Base-by-base conservation (phyloP, 148 eudicot species). In the Pouteria glomerata region DNA sequence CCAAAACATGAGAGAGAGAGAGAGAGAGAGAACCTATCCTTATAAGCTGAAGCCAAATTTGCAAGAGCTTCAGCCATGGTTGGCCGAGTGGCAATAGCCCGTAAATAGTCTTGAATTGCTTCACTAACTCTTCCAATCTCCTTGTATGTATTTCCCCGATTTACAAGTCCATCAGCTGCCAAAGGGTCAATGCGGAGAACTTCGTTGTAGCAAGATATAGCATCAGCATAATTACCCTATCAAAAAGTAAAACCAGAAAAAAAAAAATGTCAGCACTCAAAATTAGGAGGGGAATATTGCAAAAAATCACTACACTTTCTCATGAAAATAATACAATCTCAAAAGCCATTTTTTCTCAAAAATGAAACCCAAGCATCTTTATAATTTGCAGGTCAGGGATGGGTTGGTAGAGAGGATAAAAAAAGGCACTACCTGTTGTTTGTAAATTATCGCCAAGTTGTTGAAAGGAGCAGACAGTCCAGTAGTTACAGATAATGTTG, bases 61-160 rank as follows among this genome's bases (percentile, higher is more conserved):
- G 96, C 97, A 84, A 91, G 99, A 82, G 97, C 97, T 81, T 95
- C 99, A 59, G 99, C 96, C 97, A 91, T 88, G 75, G 83, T 72
- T 71, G 99, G 99, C 14, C 99, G 89, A 53, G 87, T 82, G 39
- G 82, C 77, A 77, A 95, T 90, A 45, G 97, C 99, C 85, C 78
- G 85, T 35, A 72, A 44, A 75, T 95, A 95, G 58, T 95, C 99
- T 75, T 95, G 99, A 77, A 95, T 92, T 64, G 99, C 97, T 78
- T 95, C 97, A 82, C 68, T 95, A 29, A 89, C 89, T 76, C 96
- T 89, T 68, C 99, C 97, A 77, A 90, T 82, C 78, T 95, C 99
- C 74, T 91, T 92, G 70, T 85, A 91, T 42, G 92, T 95, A 78
- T 92, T 89, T 47, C 97, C 98, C 71, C 99, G 82, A 68, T 89